phyloP scores from a whole-genome alignment of 164 flowering plant genomes.

The Magnolia changhungtana region DNA sequence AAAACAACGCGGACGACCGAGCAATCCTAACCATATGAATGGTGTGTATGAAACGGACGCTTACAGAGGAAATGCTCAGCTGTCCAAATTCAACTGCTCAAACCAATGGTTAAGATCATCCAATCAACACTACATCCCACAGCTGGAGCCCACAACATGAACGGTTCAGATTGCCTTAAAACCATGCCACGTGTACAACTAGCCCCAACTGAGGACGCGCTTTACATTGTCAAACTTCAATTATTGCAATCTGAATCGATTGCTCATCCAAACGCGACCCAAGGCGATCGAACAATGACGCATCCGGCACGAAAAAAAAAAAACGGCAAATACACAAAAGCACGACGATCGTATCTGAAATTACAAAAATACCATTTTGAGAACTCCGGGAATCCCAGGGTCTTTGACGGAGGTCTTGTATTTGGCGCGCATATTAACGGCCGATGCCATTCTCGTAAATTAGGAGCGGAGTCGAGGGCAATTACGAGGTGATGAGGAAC shows the following conservation, averaged over 20 bases:
- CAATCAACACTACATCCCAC: too few relatives aligned
- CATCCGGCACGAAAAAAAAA: background rate
- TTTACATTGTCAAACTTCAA: background rate
- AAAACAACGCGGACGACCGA: too few relatives aligned
- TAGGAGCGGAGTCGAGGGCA: background rate
- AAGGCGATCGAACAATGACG: too few relatives aligned
- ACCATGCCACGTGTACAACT: too few relatives aligned
- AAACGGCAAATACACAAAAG: background rate
- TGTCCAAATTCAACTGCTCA: too few relatives aligned
- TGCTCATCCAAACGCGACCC: background rate
- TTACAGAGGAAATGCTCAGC: too few relatives aligned
- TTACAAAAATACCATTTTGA: conserved; percentile 45
- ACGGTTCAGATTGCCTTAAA: too few relatives aligned
- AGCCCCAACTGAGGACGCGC: too few relatives aligned
- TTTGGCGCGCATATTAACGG: conserved; percentile 50
- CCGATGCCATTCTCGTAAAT: conserved; percentile 1
- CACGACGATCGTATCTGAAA: background rate
- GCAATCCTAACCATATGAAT: too few relatives aligned
- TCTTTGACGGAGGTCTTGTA: conserved; percentile 59
- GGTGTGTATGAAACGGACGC: too few relatives aligned
- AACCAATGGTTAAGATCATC: too few relatives aligned
- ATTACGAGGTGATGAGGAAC: background rate
- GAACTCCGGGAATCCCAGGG: conserved; percentile 66
- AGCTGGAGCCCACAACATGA: too few relatives aligned
- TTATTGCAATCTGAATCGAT: background rate